A percentile compares a stretch with the other conserved stretches of the same genome.
phyloP scores from a whole-genome alignment of 805 yeast genomes.

The Ogataea angusta region DNA sequence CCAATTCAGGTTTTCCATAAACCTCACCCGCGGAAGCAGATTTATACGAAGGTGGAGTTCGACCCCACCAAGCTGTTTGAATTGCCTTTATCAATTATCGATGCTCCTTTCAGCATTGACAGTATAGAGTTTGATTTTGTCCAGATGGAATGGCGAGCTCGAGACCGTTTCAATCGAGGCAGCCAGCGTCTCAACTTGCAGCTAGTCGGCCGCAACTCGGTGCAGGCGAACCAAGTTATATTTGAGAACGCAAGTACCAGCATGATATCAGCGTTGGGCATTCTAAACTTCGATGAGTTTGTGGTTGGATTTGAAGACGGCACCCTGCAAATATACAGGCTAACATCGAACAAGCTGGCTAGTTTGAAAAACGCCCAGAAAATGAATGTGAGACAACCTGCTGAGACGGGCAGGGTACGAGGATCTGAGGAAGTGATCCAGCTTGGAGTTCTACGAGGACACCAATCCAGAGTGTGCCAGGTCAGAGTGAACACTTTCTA shows the following conservation, averaged over 20 bases:
- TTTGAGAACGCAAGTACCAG: slow-evolving; percentile 43
- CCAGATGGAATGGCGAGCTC: slow-evolving; percentile 40
- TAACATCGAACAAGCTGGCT: slow-evolving; percentile 14
- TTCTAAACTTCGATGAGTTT: slow-evolving; percentile 41
- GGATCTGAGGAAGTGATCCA: slow-evolving; percentile 9
- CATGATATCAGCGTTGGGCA: slow-evolving; percentile 38
- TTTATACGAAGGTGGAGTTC: slow-evolving; percentile 36
- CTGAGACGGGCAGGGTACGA: slow-evolving; percentile 1
- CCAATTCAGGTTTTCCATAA: slow-evolving; percentile 68
- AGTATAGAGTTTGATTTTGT: slow-evolving; percentile 44
- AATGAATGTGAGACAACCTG: slow-evolving; percentile 5
- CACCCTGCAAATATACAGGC: slow-evolving; percentile 42
- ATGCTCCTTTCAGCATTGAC: slow-evolving; percentile 39
- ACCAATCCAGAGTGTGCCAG: slow-evolving; percentile 43
- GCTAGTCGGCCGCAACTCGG: slow-evolving; percentile 11
- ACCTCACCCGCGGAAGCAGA: slow-evolving; percentile 58
- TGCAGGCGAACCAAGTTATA: slow-evolving; percentile 36
- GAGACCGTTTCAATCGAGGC: slow-evolving; percentile 3
- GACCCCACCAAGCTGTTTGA: slow-evolving; percentile 31
- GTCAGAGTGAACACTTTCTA: slow-evolving; percentile 50
- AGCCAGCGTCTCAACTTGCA: slow-evolving; percentile 9
- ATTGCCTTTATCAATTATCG: slow-evolving; percentile 40
- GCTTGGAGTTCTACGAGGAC: slow-evolving; percentile 50
- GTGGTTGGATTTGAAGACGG: slow-evolving; percentile 58
- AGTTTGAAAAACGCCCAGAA: slow-evolving; percentile 45